Conservation (phyloP, 805 yeast species). For the Schwanniomyces yamadae region DNA sequence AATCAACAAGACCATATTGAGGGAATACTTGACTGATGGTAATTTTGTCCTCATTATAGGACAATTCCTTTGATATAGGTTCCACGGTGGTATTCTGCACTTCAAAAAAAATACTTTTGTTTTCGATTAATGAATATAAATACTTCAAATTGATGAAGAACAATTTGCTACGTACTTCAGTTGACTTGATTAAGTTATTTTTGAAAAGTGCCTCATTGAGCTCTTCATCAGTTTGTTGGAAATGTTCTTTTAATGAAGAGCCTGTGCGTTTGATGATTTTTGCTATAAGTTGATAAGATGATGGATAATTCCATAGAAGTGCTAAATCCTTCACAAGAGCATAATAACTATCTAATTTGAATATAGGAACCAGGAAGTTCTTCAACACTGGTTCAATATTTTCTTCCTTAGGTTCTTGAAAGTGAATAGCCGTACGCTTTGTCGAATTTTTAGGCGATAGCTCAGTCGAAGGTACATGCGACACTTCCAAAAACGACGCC, state of each 20-base stretch:
- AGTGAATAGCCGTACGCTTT: constrained; percentile 1
- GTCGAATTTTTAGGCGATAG: neutral
- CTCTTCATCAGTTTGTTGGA: constrained; percentile 12
- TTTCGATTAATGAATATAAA: constrained; percentile 20
- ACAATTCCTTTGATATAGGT: neutral
- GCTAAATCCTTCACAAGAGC: constrained; percentile 34
- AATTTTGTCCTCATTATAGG: constrained; percentile 24
- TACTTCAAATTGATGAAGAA: constrained; percentile 26
- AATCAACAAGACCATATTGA: constrained; percentile 32
- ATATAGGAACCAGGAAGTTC: constrained; percentile 15
- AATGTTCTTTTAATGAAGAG: constrained; percentile 16
- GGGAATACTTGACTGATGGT: constrained; percentile 42
- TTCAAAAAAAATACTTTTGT: constrained; percentile 19
- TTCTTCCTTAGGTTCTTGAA: constrained; percentile 5
- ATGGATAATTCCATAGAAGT: constrained; percentile 37
- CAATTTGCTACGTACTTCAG: constrained; percentile 17
- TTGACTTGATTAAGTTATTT: constrained; percentile 16
- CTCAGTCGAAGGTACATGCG: neutral
- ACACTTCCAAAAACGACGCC: neutral
- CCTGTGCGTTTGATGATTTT: constrained; percentile 22
- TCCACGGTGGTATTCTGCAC: constrained; percentile 7
- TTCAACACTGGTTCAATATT: constrained; percentile 1
- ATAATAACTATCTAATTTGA: constrained; percentile 14
- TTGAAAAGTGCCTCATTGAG: constrained; percentile 24
- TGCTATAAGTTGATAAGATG: constrained; percentile 40